Evolutionary conservation across 2,329 filamentous ascomycete species (phyloP).

Genomic region (Phoma herbarum): DNA sequence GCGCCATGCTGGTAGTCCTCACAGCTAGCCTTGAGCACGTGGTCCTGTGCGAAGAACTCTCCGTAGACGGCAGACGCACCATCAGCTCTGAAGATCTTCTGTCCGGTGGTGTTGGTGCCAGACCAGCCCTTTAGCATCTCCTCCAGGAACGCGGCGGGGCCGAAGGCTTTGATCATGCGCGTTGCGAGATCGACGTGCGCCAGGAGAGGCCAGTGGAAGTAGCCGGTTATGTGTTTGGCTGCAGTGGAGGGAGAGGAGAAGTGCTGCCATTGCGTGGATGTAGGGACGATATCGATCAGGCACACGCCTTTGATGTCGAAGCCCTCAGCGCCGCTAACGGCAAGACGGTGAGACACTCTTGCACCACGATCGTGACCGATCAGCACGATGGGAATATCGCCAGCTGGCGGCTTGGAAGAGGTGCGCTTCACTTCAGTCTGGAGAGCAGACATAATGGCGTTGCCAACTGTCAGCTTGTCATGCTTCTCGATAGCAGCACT

Average conservation of each 20-base stretch:
- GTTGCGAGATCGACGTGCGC: constrained; percentile 63
- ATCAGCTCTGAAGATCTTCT: constrained; percentile 27
- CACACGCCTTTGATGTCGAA: constrained; percentile 49
- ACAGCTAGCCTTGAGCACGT: constrained; percentile 60
- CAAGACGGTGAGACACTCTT: constrained; percentile 63
- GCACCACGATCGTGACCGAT: constrained; percentile 67
- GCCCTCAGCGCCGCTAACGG: constrained; percentile 57
- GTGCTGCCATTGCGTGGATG: constrained; percentile 62
- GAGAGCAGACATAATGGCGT: constrained; percentile 35
- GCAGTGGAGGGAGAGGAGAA: constrained; percentile 54
- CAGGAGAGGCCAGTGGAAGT: constrained; percentile 69
- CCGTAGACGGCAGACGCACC: constrained; percentile 55
- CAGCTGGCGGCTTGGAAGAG: constrained; percentile 14
- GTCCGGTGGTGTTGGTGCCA: constrained; percentile 29
- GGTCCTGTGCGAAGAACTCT: constrained; percentile 53
- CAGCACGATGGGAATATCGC: constrained; percentile 45
- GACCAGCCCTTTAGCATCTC: constrained; percentile 51
- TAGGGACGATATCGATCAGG: constrained; percentile 56
- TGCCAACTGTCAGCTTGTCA: constrained; percentile 45
- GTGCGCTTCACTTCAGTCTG: constrained; percentile 34
- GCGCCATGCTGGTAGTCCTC: constrained; percentile 66
- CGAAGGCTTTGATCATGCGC: constrained; percentile 57
- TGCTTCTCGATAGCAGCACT: constrained; percentile 36
- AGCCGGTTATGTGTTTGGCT: constrained; percentile 53
- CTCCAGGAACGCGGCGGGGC: constrained; percentile 53